Evolutionary conservation across 2,329 filamentous ascomycete genomes (phyloP).

Genomic region (Colletotrichum acutatum): DNA sequence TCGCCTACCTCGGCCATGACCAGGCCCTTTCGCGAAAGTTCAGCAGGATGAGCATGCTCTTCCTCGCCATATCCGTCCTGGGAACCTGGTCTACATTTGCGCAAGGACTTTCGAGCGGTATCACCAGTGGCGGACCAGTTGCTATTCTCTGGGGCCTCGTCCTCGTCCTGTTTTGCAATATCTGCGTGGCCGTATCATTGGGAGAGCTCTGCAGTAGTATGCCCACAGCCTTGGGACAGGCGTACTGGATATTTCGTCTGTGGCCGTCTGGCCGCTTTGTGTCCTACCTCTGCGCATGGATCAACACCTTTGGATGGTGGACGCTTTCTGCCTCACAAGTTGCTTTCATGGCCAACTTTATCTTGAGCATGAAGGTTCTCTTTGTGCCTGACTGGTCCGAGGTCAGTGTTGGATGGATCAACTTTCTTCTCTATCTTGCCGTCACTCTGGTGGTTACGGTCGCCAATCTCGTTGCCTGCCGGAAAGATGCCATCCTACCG

Average conservation of each 20-base stretch:
- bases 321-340: slow-evolving; percentile 65
- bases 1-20: slow-evolving; percentile 53
- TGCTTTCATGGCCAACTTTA: slow-evolving; percentile 68
- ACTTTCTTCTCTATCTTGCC: not conserved
- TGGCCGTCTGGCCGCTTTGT: slow-evolving; percentile 55
- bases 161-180: not conserved
- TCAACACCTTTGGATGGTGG: slow-evolving; percentile 71
- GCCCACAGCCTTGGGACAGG: slow-evolving; percentile 66
- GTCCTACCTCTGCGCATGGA: slow-evolving; percentile 69
- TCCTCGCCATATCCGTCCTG: slow-evolving; percentile 35
- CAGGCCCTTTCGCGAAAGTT: slow-evolving; percentile 59
- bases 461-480: not conserved
- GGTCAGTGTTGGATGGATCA: not conserved
- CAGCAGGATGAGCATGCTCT: slow-evolving; percentile 65
- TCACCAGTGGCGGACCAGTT: not conserved
- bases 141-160: not conserved
- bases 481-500: not conserved
- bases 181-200: not conserved
- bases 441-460: not conserved
- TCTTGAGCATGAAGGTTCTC: slow-evolving; percentile 48
- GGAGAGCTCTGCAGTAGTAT: not conserved
- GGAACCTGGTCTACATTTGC: not conserved
- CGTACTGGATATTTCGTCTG: slow-evolving; percentile 65
- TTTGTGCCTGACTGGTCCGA: not conserved
- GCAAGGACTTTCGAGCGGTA: not conserved